Conservation (phyloP, 225 moss, liverwort and hornwort genomes). For the Rhytidiadelphus loreus region DNA sequence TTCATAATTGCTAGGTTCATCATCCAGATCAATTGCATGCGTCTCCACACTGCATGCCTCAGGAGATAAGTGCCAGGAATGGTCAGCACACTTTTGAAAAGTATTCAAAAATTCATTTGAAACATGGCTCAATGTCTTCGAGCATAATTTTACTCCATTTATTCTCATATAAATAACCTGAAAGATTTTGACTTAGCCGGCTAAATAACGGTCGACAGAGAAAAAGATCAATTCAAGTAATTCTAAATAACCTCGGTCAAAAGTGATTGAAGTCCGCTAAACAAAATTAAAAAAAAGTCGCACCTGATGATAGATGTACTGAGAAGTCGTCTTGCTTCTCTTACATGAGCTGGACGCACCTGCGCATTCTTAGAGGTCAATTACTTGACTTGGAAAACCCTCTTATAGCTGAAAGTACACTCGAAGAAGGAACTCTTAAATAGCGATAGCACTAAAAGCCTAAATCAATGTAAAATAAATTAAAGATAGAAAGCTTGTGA, state of each 20-base stretch:
- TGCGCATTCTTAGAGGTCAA: constrained; percentile 7
- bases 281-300: background rate
- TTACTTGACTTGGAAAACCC: background rate
- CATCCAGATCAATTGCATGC: constrained; percentile 83
- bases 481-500: background rate
- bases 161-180: background rate
- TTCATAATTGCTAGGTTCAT: constrained; percentile 45
- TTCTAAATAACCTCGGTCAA: background rate
- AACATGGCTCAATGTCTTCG: background rate
- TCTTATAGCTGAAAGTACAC: background rate
- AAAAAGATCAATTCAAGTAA: background rate
- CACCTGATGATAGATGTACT: constrained; percentile 99
- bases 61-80: background rate
- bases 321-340: constrained; percentile 89
- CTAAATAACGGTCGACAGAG: background rate
- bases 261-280: background rate
- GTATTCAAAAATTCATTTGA: background rate
- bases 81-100: background rate
- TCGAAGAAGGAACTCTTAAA: background rate
- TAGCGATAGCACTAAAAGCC: background rate
- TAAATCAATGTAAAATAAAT: background rate
- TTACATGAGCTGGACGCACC: constrained; percentile 91
- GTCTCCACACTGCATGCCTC: constrained; percentile 78
- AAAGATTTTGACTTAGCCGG: background rate
- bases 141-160: background rate